Evolutionary conservation across 345 rosid genomes (phyloP), one percentile per base, ranked within the genome.

Genomic region (Heritiera littoralis): DNA sequence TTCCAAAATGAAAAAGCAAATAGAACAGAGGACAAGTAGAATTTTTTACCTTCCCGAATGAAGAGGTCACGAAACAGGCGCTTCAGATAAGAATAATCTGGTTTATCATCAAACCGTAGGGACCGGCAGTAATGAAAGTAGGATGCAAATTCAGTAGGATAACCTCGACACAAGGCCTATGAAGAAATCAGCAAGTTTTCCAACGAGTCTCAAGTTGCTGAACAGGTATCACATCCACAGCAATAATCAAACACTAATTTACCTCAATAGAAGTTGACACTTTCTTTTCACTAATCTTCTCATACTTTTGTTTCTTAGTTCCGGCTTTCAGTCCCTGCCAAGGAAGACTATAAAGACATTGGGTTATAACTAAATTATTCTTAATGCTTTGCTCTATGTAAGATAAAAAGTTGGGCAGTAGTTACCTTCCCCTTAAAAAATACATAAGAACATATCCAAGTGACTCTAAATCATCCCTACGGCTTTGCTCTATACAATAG

Each of bases 301-400:
- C 99, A 79, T 96, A 96, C 86, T 94, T 94, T 79, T 94, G 99
- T 81, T 96, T 96, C 90, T 94, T 96, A 58, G 91, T 96, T 85
- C 99, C 99, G 43, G 98, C 98, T 87, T 91, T 94, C 56, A 96
- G 85, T 79, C 99, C 99, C 89, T 96, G 99, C 99, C 99, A 96
- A 32, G 99, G 99, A 80, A 92, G 93, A 81, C 96, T 92, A 72
- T 17, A 66, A 61, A 65, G 51, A 68, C 59, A 85, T 49, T 51
- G 38, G 69, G 79, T 79, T 72, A 76, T 65, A 77, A 77, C 77
- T 59, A 81, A 77, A 61, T 52, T 35, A 54, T 72, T 63, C 63
- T 48, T 5, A 52, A 15, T 52, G 30, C 30, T 72, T 35, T 71
- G 75, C 45, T 52, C 48, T 17, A 28, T 41, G 10, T 59, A 12